A percentile compares a stretch with the other conserved stretches of the same genome.
Evolutionary conservation across 2,329 filamentous ascomycete species (phyloP).

Genomic region (Diaporthe capsici): DNA sequence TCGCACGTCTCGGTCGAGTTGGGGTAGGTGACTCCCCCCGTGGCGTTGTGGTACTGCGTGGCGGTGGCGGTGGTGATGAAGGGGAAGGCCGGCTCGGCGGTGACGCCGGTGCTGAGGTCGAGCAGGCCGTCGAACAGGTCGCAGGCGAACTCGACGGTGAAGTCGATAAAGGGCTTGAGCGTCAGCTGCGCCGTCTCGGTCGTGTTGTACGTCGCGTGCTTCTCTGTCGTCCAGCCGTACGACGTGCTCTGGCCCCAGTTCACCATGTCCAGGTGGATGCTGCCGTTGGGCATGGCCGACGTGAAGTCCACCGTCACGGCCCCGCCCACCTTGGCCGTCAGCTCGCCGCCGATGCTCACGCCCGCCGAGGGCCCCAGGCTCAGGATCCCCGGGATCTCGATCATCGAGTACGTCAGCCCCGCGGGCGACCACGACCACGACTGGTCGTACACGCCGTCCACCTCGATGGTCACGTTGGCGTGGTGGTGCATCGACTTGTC

Average conservation of each 20-base stretch:
- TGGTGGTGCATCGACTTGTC: slow-evolving; percentile 44
- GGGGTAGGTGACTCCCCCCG: slow-evolving; percentile 25
- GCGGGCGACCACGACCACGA: slow-evolving; percentile 41
- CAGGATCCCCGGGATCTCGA: slow-evolving; percentile 42
- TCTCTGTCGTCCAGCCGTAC: slow-evolving; percentile 33
- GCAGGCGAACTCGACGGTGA: slow-evolving; percentile 41
- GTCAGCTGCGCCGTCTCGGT: slow-evolving; percentile 35
- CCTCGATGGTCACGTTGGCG: slow-evolving; percentile 43
- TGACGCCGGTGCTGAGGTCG: slow-evolving; percentile 41
- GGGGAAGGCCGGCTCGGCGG: slow-evolving; percentile 39
- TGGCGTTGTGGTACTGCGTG: slow-evolving; percentile 39
- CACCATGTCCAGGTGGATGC: slow-evolving; percentile 39
- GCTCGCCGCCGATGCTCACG: slow-evolving; percentile 36
- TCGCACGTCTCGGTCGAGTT: slow-evolving; percentile 37
- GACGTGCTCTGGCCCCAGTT: slow-evolving; percentile 35
- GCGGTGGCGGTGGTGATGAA: slow-evolving; percentile 37
- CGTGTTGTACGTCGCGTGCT: slow-evolving; percentile 28
- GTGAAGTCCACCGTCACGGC: slow-evolving; percentile 29
- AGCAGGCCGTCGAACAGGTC: slow-evolving; percentile 38
- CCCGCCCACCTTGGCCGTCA: slow-evolving; percentile 28
- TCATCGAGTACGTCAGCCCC: slow-evolving; percentile 41
- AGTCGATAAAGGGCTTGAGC: slow-evolving; percentile 38
- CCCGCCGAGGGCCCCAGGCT: slow-evolving; percentile 40
- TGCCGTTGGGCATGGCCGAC: slow-evolving; percentile 38
- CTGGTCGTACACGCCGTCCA: slow-evolving; percentile 42